phyloP scores from a whole-genome alignment of 495 filamentous ascomycete species.

The Tuber aestivum region DNA sequence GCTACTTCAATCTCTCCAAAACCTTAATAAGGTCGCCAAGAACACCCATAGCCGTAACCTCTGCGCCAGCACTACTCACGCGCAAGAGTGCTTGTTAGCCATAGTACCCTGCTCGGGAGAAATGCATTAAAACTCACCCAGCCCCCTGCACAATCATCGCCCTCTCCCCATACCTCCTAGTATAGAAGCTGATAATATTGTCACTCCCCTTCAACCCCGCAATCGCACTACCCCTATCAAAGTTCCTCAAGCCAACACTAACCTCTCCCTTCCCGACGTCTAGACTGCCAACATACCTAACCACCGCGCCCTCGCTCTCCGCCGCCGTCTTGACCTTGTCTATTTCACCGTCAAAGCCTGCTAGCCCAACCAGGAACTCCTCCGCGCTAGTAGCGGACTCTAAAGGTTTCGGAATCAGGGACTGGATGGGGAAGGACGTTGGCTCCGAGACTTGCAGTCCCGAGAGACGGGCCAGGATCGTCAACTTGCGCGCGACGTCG shows the following conservation, averaged over 20 bases:
- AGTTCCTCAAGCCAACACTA: constrained; percentile 80
- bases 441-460: constrained; percentile 71
- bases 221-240: constrained; percentile 75
- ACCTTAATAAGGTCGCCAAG: constrained; percentile 84
- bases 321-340: constrained; percentile 69
- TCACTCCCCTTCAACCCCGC: constrained; percentile 92
- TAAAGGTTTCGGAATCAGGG: constrained; percentile 75
- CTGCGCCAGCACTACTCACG: constrained; percentile 62
- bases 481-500: constrained; percentile 94
- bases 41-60: constrained; percentile 95
- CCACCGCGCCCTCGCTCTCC: constrained; percentile 79
- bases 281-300: constrained; percentile 89
- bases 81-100: constrained; percentile 10
- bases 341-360: constrained; percentile 77
- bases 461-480: constrained; percentile 77
- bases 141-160: constrained; percentile 91
- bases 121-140: constrained; percentile 49
- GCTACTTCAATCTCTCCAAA: constrained; percentile 46
- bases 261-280: constrained; percentile 68
- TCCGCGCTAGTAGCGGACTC: constrained; percentile 66
- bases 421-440: constrained; percentile 84
- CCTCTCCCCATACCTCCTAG: constrained; percentile 81
- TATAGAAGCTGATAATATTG: constrained; percentile 98
- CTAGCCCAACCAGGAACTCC: constrained; percentile 72
- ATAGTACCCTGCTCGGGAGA: neutral